Evolutionary conservation across 2,329 filamentous ascomycete genomes (phyloP).

Genomic region (Ramularia collo-cygni): DNA sequence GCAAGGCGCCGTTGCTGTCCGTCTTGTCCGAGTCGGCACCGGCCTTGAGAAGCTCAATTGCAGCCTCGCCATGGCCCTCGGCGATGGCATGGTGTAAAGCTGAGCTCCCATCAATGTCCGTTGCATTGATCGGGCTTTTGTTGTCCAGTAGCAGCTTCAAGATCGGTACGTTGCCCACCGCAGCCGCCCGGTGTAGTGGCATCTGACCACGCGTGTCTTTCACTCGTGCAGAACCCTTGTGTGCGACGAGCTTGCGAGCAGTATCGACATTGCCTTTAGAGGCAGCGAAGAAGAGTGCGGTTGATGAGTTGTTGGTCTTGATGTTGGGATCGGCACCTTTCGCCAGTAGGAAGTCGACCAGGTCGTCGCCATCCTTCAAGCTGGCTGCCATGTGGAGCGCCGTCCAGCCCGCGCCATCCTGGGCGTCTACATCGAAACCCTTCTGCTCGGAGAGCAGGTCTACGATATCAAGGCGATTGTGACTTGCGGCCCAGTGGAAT

Average conservation of each 20-base stretch:
- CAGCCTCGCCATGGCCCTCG: slow-evolving; percentile 72
- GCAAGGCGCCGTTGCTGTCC: slow-evolving; percentile 61
- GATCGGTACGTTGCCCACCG: slow-evolving; percentile 83
- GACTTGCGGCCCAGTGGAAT: slow-evolving; percentile 89
- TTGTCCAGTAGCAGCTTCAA: slow-evolving; percentile 70
- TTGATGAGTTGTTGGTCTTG: slow-evolving; percentile 69
- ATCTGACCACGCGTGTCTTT: slow-evolving; percentile 86
- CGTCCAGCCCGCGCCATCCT: slow-evolving; percentile 77
- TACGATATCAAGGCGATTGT: slow-evolving; percentile 70
- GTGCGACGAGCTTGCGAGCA: slow-evolving; percentile 67
- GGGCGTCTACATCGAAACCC: slow-evolving; percentile 75
- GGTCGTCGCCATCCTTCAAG: slow-evolving; percentile 61
- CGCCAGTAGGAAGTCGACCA: slow-evolving; percentile 56
- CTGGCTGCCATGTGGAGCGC: slow-evolving; percentile 76
- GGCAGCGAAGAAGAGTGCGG: slow-evolving; percentile 81
- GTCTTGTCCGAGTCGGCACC: slow-evolving; percentile 77
- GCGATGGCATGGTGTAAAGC: slow-evolving; percentile 80
- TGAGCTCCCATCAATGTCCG: slow-evolving; percentile 76
- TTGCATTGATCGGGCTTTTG: slow-evolving; percentile 73
- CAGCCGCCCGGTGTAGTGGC: slow-evolving; percentile 83
- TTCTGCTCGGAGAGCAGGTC: slow-evolving; percentile 62
- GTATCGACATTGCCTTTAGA: slow-evolving; percentile 84
- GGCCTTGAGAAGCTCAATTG: slow-evolving; percentile 71
- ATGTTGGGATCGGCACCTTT: slow-evolving; percentile 66
- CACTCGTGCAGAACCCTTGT: slow-evolving; percentile 69